phyloP scores from a whole-genome alignment of 2,329 filamentous ascomycete species.

The Aureobasidium vineae region DNA sequence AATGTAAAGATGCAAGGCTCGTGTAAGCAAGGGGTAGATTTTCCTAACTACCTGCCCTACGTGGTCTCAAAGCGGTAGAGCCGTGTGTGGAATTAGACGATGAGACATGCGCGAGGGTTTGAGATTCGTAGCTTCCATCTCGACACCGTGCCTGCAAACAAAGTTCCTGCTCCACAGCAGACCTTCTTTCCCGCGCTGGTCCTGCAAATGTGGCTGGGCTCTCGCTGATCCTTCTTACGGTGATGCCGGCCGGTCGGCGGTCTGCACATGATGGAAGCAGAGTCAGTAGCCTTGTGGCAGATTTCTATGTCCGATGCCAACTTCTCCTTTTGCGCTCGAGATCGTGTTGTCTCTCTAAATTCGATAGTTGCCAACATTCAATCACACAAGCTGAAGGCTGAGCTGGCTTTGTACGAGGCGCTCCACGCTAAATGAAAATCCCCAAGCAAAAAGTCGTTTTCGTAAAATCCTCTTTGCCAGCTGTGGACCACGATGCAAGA shows the following conservation, averaged over 20 bases:
- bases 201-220: slow-evolving; percentile 1
- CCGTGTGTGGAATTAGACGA: not conserved
- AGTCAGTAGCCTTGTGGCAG: not conserved
- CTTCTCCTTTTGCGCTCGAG: not conserved
- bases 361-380: not conserved
- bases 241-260: slow-evolving; percentile 1
- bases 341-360: not conserved
- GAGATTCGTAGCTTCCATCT: slow-evolving; percentile 3
- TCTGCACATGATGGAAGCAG: slow-evolving; percentile 8
- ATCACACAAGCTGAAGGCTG: not conserved
- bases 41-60: not conserved
- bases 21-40: not conserved
- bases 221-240: not conserved
- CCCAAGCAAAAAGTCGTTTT: slow-evolving; percentile 4
- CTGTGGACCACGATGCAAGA: slow-evolving; percentile 6
- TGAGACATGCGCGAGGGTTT: slow-evolving; percentile 20
- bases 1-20: not conserved
- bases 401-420: slow-evolving; percentile 9
- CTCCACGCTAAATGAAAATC: slow-evolving; percentile 6
- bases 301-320: not conserved
- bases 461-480: slow-evolving; percentile 7
- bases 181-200: not conserved
- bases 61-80: not conserved
- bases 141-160: not conserved
- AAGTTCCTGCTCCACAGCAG: slow-evolving; percentile 16